Base-by-base conservation (phyloP, 768 basidiomycete species). In the Suillus paluster region DNA sequence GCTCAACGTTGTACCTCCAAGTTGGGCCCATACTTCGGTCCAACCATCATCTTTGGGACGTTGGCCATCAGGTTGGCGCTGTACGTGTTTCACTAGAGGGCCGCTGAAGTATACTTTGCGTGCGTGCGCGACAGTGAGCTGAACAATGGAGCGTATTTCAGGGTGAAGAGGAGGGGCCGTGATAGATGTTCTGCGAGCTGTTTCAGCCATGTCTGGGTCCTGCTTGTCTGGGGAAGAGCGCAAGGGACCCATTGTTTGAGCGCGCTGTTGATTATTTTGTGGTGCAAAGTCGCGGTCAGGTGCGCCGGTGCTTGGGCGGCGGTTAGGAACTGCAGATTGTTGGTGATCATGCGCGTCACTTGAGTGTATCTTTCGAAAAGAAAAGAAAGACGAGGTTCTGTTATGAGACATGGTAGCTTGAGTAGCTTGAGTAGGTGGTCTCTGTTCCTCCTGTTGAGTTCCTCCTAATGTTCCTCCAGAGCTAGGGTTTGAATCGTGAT, bases 71-170 rank as follows among this genome's bases (percentile, higher is more conserved):
- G 92, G 79, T 64, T 87, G 85, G n/a, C 89, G 84, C 72, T 95
- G 93, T 64, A 92, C 80, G 33, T 84, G 82, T 57, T 91, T 88
- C 17, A 92, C 79, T 21, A 96, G 85, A 15, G 90, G 91, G 11
- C 93, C 93, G 5, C 92, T 94, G 76, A 89, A 93, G 75, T 95
- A 95, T 8, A 95, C 82, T 70, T 95, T 95, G 78, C 89, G 91
- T 0, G 89, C 86, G 69, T 94, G 93, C 14, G 90, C 86, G 45
- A 86, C 77, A 25, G 87, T 90, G 55, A 94, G 80, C 59, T 84
- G 83, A 33, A 94, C 88, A 58, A 92, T 84, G 4, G 90, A 92
- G 50, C 89, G 86, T 58, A 94, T 93, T 76, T 94, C 92, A 9
- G 90, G 88, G 73, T 94, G 92, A 19, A 93, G 77, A 15, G 82